A percentile compares a stretch with the other conserved stretches of the same genome.
Conservation (phyloP, 2,329 filamentous ascomycete species). For the Zymoseptoria tritici region DNA sequence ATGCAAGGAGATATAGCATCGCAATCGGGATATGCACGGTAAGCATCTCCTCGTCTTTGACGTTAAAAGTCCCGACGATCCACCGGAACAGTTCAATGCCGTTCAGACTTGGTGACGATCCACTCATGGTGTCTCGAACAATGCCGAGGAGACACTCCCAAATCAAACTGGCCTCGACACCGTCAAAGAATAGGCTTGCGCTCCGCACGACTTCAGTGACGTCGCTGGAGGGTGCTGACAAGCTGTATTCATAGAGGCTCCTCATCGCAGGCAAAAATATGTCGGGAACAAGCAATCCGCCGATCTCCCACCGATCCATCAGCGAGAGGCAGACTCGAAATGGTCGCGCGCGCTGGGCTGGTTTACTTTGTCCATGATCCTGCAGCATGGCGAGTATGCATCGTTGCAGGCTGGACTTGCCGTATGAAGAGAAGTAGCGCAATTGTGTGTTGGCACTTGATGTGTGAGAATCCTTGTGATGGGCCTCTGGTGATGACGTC, state of each 20-base stretch:
- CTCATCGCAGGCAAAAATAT: slow-evolving; percentile 81
- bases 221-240: slow-evolving; percentile 57
- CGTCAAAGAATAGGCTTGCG: slow-evolving; percentile 93
- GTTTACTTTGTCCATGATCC: slow-evolving; percentile 40
- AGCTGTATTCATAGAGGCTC: slow-evolving; percentile 69
- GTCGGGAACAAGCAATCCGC: slow-evolving; percentile 77
- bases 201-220: slow-evolving; percentile 85
- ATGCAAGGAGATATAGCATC: slow-evolving; percentile 40
- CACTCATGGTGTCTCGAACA: slow-evolving; percentile 9
- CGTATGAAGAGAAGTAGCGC: slow-evolving; percentile 72
- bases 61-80: slow-evolving; percentile 79
- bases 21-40: slow-evolving; percentile 70
- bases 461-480: slow-evolving; percentile 26
- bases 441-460: slow-evolving; percentile 50
- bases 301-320: slow-evolving; percentile 98
- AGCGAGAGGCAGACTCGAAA: slow-evolving; percentile 89
- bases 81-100: slow-evolving; percentile 72
- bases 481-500: slow-evolving; percentile 15
- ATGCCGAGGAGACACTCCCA: slow-evolving; percentile 45
- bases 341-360: slow-evolving; percentile 68
- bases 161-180: slow-evolving; percentile 88
- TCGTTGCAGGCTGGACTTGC: slow-evolving; percentile 63
- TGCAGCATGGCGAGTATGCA: slow-evolving; percentile 73
- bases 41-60: slow-evolving; percentile 93
- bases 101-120: slow-evolving; percentile 14